Evolutionary conservation across 345 rosid genomes (phyloP), one percentile per base, ranked within the genome.

Genomic region (Gossypium thurberi): DNA sequence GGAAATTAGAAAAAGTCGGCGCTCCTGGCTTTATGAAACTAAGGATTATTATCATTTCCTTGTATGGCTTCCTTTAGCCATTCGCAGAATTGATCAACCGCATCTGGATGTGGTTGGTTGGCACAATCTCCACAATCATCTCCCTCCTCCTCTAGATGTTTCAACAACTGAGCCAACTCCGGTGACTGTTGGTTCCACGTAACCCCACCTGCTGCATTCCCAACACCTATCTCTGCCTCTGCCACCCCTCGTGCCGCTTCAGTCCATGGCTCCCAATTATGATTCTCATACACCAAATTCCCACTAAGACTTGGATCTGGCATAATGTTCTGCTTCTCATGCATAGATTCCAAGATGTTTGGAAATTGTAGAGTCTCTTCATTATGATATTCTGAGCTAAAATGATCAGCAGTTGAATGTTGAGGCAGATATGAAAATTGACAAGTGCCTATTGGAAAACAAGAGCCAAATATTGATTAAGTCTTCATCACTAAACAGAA

Each of bases 1-100:
- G 40, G 40, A 33, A 33, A 33, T 33, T 33, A 33, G 40, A 1
- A 33, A 33, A 33, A 33, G 7, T 33, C 40, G 40, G 40, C 40
- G 7, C 40, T 33, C 40, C 40, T 33, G 7, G 8, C 55, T 15
- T 50, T 17, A 51, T 17, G 18, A 46, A 18, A 64, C 43, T 43
- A 64, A 1, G 70, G n/a, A 6, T 46, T 25, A 11, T 65, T n/a
- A 46, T 46, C 50, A 2, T 65, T 65, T 12, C 53, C 70, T 6
- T 6, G 10, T 10, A 65, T 44, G 46, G 70, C 53, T 65, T 65
- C 70, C 55, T 65, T 65, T 3, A 65, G 70, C 70, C 52, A 65
- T 65, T 65, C 53, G 18, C 70, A 65, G 14, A 11, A 44, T 46
- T 46, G 37, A 21, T 65, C 70, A 65, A 65, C 40, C 70, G 46